These are phyloP conservation scores for Annulohypoxylon nitens DNA, from an alignment of 495 filamentous ascomycete species.

Conservation along the genomic window DNA sequence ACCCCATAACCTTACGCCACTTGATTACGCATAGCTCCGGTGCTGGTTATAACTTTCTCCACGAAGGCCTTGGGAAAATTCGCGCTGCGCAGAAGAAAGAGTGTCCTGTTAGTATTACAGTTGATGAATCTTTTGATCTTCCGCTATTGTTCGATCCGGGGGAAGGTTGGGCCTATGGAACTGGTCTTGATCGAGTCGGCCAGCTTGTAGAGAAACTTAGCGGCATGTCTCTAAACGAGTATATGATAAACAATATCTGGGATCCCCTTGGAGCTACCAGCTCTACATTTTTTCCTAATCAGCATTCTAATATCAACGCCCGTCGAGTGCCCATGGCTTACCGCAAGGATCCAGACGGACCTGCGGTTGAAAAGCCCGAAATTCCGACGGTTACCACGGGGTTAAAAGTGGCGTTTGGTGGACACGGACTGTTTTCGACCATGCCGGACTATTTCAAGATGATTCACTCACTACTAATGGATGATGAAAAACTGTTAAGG, in stretches of 20 bases:
- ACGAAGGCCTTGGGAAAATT: constrained; percentile 43
- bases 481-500: constrained; percentile 51
- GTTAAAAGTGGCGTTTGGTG: constrained; percentile 42
- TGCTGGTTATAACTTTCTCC: constrained; percentile 48
- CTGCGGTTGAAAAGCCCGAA: constrained; percentile 20
- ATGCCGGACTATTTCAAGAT: constrained; percentile 50
- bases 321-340: constrained; percentile 41
- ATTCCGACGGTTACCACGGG: constrained; percentile 35
- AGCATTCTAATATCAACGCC: not conserved
- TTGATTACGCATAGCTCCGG: constrained; percentile 56
- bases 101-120: constrained; percentile 12
- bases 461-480: constrained; percentile 46
- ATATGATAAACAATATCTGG: constrained; percentile 50
- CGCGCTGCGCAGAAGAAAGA: constrained; percentile 5
- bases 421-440: constrained; percentile 49
- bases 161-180: constrained; percentile 54
- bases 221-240: constrained; percentile 47
- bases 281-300: constrained; percentile 51
- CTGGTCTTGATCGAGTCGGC: constrained; percentile 53
- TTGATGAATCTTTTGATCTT: constrained; percentile 45
- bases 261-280: constrained; percentile 27
- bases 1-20: constrained; percentile 51
- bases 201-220: constrained; percentile 48
- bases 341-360: constrained; percentile 32
- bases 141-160: constrained; percentile 57